Evolutionary conservation across 2,329 filamentous ascomycete genomes (phyloP).

Genomic region (Alternaria atra): DNA sequence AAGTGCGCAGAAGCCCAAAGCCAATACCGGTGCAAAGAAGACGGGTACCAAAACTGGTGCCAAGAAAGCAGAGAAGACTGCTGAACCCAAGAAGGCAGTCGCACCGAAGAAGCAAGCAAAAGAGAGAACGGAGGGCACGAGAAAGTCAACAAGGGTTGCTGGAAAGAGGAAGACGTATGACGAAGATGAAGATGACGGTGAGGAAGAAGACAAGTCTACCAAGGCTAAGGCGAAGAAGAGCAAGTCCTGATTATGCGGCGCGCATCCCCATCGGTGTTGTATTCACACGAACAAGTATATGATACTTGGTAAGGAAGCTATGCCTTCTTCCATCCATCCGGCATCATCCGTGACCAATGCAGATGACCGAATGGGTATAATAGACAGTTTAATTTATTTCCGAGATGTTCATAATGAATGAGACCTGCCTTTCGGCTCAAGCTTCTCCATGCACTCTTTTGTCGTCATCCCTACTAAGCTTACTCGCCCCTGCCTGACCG

Average conservation of each 20-base stretch:
- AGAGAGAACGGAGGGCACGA: constrained; percentile 30
- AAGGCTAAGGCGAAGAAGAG: constrained; percentile 30
- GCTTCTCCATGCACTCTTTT: background rate
- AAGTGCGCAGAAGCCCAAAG: constrained; percentile 34
- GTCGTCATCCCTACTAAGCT: constrained; percentile 5
- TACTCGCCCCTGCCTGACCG: constrained; percentile 4
- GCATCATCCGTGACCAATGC: background rate
- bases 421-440: background rate
- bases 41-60: constrained; percentile 23
- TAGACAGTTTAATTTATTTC: background rate
- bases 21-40: constrained; percentile 30
- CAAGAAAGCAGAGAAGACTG: constrained; percentile 25
- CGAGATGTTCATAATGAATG: background rate
- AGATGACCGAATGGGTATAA: background rate
- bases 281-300: background rate
- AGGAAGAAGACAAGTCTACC: constrained; percentile 23
- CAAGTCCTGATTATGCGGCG: constrained; percentile 10
- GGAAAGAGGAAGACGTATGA: constrained; percentile 34
- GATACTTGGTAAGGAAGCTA: background rate
- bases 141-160: constrained; percentile 27
- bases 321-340: background rate
- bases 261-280: background rate
- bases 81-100: constrained; percentile 4
- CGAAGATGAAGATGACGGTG: constrained; percentile 21
- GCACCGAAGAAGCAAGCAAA: constrained; percentile 21